Conservation (phyloP, 148 eudicot species). For the Nyssa sinensis region DNA sequence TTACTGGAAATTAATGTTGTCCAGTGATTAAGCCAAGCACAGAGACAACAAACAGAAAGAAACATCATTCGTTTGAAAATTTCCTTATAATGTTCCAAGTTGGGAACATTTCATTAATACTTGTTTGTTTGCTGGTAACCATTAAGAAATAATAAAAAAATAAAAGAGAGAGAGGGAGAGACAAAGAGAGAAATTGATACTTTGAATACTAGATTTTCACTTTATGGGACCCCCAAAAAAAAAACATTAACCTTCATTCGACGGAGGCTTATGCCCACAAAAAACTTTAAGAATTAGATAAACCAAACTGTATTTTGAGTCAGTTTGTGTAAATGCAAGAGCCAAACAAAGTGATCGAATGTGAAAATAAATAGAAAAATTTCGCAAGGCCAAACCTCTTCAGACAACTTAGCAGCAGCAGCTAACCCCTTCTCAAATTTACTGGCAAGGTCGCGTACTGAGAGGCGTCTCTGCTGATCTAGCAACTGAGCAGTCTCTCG, state of each 20-base stretch:
- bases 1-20: neutral
- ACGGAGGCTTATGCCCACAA: neutral
- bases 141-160: no score
- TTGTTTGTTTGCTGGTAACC: neutral
- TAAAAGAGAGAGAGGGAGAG: no score
- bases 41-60: neutral
- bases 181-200: neutral
- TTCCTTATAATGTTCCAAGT: neutral
- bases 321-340: neutral
- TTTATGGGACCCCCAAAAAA: neutral
- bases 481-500: conserved; percentile 86
- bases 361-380: neutral
- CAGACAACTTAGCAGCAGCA: conserved; percentile 92
- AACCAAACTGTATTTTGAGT: neutral
- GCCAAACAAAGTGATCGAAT: neutral
- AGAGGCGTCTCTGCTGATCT: conserved; percentile 88
- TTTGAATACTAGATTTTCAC: neutral
- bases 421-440: conserved; percentile 98
- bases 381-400: conserved; percentile 57
- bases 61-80: neutral
- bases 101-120: neutral
- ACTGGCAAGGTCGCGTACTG: conserved; percentile 95
- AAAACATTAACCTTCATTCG: neutral
- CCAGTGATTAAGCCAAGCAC: neutral
- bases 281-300: neutral